These are phyloP conservation scores for Ascochyta clinopodiicola DNA, from an alignment of 2,329 filamentous ascomycete genomes.

Conservation along the genomic window DNA sequence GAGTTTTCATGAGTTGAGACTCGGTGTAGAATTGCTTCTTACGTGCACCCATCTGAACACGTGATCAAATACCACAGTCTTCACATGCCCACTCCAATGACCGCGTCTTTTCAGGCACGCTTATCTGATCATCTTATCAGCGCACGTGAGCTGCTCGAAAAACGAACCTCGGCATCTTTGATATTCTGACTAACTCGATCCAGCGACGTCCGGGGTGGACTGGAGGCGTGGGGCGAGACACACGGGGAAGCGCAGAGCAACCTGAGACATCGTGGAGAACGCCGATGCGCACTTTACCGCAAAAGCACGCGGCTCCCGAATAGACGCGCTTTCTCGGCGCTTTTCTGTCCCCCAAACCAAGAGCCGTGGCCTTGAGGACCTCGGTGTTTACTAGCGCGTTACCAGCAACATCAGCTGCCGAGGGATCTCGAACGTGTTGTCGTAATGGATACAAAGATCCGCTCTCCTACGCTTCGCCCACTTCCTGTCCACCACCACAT, in stretches of 20 bases:
- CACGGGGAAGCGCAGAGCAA: constrained; percentile 4
- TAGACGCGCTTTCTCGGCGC: constrained; percentile 15
- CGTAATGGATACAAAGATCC: constrained; percentile 21
- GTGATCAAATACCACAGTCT: not conserved
- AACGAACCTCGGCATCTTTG: constrained; percentile 10
- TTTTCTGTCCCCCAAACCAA: constrained; percentile 4
- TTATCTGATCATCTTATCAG: constrained; percentile 16
- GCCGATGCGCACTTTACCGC: constrained; percentile 14
- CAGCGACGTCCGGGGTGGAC: constrained; percentile 6
- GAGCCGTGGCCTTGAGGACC: constrained; percentile 13
- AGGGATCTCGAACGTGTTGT: constrained; percentile 26
- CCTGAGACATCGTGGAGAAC: constrained; percentile 10
- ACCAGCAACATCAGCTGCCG: constrained; percentile 29
- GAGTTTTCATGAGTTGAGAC: no score
- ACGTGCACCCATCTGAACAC: no score
- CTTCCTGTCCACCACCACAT: constrained; percentile 16
- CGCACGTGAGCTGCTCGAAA: constrained; percentile 2
- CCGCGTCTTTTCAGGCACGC: not conserved
- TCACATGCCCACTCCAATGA: constrained; percentile 2
- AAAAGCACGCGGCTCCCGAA: constrained; percentile 8
- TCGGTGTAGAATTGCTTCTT: no score
- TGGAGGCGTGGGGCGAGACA: constrained; percentile 14
- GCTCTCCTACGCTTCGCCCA: constrained; percentile 4
- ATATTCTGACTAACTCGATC: not conserved
- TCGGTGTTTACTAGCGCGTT: constrained; percentile 35